These are phyloP conservation scores for Dentipellis fragilis DNA, from an alignment of 768 basidiomycete genomes.

Conservation along the genomic window DNA sequence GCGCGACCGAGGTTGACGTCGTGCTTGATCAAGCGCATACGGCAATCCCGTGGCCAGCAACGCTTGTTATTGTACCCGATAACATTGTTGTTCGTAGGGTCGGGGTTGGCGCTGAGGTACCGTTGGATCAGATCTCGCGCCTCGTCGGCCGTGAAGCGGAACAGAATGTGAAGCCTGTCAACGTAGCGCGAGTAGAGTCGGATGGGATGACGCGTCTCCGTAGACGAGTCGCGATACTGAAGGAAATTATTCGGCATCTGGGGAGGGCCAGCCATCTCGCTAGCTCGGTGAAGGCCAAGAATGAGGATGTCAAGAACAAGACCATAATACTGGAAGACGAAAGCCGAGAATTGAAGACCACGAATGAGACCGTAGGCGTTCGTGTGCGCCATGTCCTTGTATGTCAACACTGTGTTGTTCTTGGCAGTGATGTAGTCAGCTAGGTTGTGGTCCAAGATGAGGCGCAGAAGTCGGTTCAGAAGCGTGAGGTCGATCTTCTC, in stretches of 20 bases:
- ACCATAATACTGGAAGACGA: slow-evolving; percentile 99
- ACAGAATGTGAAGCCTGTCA: slow-evolving; percentile 89
- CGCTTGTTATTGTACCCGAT: slow-evolving; percentile 99
- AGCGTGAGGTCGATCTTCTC: slow-evolving; percentile 98
- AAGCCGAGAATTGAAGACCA: slow-evolving; percentile 95
- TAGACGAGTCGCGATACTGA: slow-evolving; percentile 90
- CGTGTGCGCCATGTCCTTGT: slow-evolving; percentile 98
- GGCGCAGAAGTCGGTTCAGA: slow-evolving; percentile 87
- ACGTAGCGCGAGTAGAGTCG: slow-evolving; percentile 96
- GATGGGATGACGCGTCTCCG: slow-evolving; percentile 96
- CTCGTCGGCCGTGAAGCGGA: slow-evolving; percentile 97
- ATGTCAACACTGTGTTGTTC: slow-evolving; percentile 93
- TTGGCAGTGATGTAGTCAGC: slow-evolving; percentile 99
- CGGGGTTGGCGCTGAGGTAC: slow-evolving; percentile 94
- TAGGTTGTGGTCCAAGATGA: slow-evolving; percentile 97
- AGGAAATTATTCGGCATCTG: slow-evolving; percentile 98
- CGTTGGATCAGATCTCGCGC: slow-evolving; percentile 96
- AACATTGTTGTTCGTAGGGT: slow-evolving; percentile 98
- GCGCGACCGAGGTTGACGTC: slow-evolving; percentile 98
- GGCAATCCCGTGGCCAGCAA: slow-evolving; percentile 98
- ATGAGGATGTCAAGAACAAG: slow-evolving; percentile 92
- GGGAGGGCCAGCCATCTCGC: slow-evolving; percentile 98
- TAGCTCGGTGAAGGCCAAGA: slow-evolving; percentile 93
- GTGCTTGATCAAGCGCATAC: slow-evolving; percentile 98
- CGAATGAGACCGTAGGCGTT: slow-evolving; percentile 96